Evolutionary conservation across 805 yeast genomes (phyloP), one percentile per base, ranked within the genome.

Genomic region (Clavispora carvajalis): DNA sequence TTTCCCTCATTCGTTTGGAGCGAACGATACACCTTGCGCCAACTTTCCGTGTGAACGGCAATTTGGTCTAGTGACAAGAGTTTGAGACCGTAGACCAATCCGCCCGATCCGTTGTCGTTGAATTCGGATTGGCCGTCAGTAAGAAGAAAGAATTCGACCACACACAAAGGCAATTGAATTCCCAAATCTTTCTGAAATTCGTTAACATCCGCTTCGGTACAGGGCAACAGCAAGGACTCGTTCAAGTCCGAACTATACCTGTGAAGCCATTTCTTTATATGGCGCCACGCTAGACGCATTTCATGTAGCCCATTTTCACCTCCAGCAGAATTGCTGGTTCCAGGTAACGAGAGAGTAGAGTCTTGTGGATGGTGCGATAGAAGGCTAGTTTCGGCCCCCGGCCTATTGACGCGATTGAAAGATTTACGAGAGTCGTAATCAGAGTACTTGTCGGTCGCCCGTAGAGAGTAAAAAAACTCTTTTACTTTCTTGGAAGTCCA

Each of bases 51-150:
- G 76, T 85, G 87, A 33, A 80, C 82, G 24, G 82, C 82, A 38
- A 90, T 75, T 49, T 82, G 82, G 56, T 90, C 96, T 31, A 91
- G 63, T 17, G 86, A 82, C 76, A 93, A 72, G 44, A 93, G 69
- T 39, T 83, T 79, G 49, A 86, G 67, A 3, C 96, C 95, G 58
- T 80, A 91, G 28, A 93, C 59, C 40, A 93, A 64, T 8, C 99
- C 93, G 19, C 62, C 59, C 5, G 76, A 69, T 21, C 80, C 88
- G 45, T 86, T 80, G 41, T 80, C 77, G 33, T 89, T 95, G 45
- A 84, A 72, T 22, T 51, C 48, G 9, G 63, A 54, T 65, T 93
- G 99, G 38, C 99, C 99, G 56, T 93, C 98, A 50, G 93, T 96
- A 30, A 84, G 64, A 53, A 80, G 76, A 55, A 76, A 77, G 34